Evolutionary conservation across 164 flowering plant species (phyloP).

Genomic region (Chloranthus sessilifolius): DNA sequence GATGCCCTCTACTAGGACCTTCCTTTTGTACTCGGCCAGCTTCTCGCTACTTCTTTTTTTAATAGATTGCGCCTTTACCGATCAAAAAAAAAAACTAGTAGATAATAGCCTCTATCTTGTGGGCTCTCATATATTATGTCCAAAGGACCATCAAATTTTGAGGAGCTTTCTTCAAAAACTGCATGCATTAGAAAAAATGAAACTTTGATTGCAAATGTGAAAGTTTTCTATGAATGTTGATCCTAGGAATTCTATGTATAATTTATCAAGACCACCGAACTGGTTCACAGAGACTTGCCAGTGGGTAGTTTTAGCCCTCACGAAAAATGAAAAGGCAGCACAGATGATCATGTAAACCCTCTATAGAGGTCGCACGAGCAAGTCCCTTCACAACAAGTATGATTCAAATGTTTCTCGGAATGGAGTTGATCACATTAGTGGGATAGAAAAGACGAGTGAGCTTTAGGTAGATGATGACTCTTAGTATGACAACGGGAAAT

Average conservation of each 20-base stretch:
- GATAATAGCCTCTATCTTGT: neutral
- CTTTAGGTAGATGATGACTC: constrained; percentile 55
- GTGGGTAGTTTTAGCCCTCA: constrained; percentile 8
- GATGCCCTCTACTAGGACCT: no score
- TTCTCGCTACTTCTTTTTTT: no score
- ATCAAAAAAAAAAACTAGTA: no score
- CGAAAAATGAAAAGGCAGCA: constrained; percentile 9
- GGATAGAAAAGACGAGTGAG: constrained; percentile 13
- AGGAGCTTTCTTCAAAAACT: constrained; percentile 5
- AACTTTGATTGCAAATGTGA: neutral
- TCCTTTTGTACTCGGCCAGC: no score
- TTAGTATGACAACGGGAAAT: constrained; percentile 72
- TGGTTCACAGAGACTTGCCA: constrained; percentile 1
- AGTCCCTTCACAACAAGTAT: constrained; percentile 17
- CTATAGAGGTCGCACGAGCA: constrained; percentile 10
- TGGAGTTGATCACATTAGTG: constrained; percentile 14
- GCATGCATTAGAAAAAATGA: constrained; percentile 9
- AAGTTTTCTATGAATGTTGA: constrained; percentile 4
- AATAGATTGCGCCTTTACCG: no score
- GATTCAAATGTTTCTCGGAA: constrained; percentile 29
- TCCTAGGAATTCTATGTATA: constrained; percentile 7
- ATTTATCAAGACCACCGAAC: neutral
- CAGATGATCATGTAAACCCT: constrained; percentile 15
- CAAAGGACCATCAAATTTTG: neutral
- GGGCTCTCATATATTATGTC: neutral